These are phyloP conservation scores for Sporothrix sp. DNA, from an alignment of 2,329 filamentous ascomycete genomes.

Conservation along the genomic window DNA sequence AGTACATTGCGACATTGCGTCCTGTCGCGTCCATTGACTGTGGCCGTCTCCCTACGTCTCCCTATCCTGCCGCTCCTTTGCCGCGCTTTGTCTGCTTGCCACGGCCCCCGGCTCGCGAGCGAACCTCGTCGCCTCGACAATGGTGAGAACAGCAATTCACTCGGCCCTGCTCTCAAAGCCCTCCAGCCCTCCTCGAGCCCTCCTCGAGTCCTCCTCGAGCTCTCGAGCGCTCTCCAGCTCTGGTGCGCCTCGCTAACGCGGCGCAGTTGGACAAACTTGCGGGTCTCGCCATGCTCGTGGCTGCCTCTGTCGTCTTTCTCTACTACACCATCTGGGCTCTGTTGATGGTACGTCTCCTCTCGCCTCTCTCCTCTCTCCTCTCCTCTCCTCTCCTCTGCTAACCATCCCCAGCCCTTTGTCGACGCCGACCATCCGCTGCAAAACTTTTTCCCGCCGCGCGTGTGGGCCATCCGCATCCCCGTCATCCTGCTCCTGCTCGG, in stretches of 20 bases:
- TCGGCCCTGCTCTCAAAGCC: too few relatives aligned
- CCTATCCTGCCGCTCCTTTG: neutral
- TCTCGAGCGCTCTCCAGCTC: too few relatives aligned
- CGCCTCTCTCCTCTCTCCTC: neutral
- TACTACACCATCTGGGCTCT: conserved; percentile 99
- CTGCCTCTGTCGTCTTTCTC: conserved; percentile 52
- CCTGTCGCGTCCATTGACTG: too few relatives aligned
- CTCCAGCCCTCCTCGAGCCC: too few relatives aligned
- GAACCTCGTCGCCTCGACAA: conserved; percentile 1
- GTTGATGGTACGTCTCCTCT: conserved; percentile 62
- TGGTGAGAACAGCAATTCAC: conserved; percentile 7
- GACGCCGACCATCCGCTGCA: conserved; percentile 90
- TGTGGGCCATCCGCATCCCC: conserved; percentile 97
- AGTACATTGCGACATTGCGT: too few relatives aligned
- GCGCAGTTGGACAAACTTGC: conserved; percentile 77
- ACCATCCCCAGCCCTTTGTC: conserved; percentile 73
- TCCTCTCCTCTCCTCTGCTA: conserved; percentile 10
- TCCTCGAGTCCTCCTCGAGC: too few relatives aligned
- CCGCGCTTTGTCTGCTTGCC: neutral
- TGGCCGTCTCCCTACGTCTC: neutral
- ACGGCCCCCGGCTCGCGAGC: neutral
- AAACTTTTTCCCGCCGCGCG: conserved; percentile 88
- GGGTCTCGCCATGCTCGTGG: conserved; percentile 59
- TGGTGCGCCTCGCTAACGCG: too few relatives aligned
- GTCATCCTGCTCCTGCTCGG: conserved; percentile 91